Percentiles rank a stretch among this genome's conserved stretches.
These are phyloP conservation scores for Penicillium sp. DNA, from an alignment of 2,329 filamentous ascomycete genomes.

Conservation along the genomic window DNA sequence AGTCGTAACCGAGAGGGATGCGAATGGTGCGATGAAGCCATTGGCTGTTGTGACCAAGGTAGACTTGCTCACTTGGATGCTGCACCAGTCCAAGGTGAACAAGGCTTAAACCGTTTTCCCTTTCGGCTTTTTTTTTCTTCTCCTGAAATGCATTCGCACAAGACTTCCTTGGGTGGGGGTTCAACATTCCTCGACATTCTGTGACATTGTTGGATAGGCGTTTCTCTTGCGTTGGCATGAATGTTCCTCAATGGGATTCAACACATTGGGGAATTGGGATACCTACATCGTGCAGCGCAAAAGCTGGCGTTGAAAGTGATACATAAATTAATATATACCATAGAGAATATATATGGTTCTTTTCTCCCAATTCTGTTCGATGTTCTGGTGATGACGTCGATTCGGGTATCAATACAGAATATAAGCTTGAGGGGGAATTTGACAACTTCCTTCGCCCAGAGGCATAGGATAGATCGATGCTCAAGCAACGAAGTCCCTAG, in stretches of 20 bases:
- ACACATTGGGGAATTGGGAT: constrained; percentile 12
- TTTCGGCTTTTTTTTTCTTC: background rate
- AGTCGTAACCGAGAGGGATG: constrained; percentile 78
- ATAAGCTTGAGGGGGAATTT: too few relatives aligned
- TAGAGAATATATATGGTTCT: background rate
- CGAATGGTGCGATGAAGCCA: constrained; percentile 66
- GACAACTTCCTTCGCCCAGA: too few relatives aligned
- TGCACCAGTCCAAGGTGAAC: constrained; percentile 57
- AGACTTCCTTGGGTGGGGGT: constrained; percentile 13
- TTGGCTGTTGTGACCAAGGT: constrained; percentile 95
- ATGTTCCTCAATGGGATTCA: constrained; percentile 19
- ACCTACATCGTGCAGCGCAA: constrained; percentile 13
- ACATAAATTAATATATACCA: constrained; percentile 7
- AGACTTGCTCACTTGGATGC: constrained; percentile 87
- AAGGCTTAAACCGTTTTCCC: constrained; percentile 11
- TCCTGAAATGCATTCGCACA: constrained; percentile 13
- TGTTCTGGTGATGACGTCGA: constrained; percentile 3
- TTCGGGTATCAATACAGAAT: too few relatives aligned
- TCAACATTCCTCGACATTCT: constrained; percentile 18
- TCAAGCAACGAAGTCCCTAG: constrained; percentile 17
- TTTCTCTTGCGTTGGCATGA: constrained; percentile 8
- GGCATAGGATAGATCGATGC: too few relatives aligned
- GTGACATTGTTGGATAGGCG: constrained; percentile 13
- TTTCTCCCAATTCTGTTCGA: background rate
- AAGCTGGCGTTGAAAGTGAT: constrained; percentile 3